These are phyloP conservation scores for Hygrocybe coccinea DNA, from an alignment of 768 basidiomycete genomes.

Conservation along the genomic window DNA sequence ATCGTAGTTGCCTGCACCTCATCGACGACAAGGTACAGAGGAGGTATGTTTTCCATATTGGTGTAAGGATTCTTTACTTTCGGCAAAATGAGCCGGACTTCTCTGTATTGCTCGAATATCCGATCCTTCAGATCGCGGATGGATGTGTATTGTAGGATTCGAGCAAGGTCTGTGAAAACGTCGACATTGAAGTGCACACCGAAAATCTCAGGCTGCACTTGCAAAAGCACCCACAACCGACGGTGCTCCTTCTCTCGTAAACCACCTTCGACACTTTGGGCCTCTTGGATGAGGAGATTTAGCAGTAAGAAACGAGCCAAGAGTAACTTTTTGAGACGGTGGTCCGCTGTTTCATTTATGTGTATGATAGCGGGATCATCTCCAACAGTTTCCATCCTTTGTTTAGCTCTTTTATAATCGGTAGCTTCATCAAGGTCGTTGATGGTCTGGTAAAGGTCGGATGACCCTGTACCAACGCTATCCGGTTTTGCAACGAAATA, in stretches of 20 bases:
- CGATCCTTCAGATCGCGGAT: not conserved
- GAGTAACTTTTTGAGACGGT: conserved; percentile 1
- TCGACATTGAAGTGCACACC: not conserved
- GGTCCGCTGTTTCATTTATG: not conserved
- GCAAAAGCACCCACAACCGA: conserved; percentile 8
- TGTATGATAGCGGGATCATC: not conserved
- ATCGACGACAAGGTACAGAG: not conserved
- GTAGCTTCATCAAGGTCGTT: not conserved
- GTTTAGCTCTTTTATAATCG: conserved; percentile 1
- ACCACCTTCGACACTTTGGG: not conserved
- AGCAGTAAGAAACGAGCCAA: conserved; percentile 5
- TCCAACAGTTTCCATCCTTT: not conserved
- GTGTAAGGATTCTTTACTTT: not conserved
- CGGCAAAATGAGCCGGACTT: not conserved
- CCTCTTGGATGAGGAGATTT: conserved; percentile 1
- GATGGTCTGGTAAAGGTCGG: conserved; percentile 5
- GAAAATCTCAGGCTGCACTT: conserved; percentile 4
- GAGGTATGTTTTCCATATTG: not conserved
- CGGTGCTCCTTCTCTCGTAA: conserved; percentile 6
- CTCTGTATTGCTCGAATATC: not conserved
- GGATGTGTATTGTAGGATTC: not conserved
- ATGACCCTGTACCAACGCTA: conserved; percentile 21
- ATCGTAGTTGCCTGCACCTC: not conserved
- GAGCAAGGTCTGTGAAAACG: not conserved
- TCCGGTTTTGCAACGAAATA: conserved; percentile 6